phyloP scores from a whole-genome alignment of 805 yeast species.

The Teunomyces aglyptinius region DNA sequence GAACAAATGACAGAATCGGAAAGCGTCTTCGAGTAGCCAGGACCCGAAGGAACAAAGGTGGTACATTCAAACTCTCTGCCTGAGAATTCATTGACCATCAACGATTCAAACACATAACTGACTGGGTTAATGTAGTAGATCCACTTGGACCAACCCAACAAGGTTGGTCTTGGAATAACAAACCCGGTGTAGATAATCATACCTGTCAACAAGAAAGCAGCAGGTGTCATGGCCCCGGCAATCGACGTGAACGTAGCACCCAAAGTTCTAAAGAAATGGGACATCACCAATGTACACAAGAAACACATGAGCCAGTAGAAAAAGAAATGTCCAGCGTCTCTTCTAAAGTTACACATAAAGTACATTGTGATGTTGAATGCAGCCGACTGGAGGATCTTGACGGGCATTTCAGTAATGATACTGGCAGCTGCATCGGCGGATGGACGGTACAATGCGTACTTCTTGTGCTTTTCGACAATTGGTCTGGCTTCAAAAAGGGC shows the following conservation, averaged over 20 bases:
- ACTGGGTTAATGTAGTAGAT: conserved; percentile 57
- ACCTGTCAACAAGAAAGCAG: conserved; percentile 20
- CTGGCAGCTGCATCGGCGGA: conserved; percentile 69
- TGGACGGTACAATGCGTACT: conserved; percentile 69
- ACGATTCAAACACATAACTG: conserved; percentile 57
- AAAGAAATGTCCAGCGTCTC: conserved; percentile 37
- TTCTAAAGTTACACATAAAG: conserved; percentile 51
- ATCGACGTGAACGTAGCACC: conserved; percentile 23
- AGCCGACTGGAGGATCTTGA: conserved; percentile 41
- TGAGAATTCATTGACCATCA: conserved; percentile 66
- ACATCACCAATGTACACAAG: conserved; percentile 20
- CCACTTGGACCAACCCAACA: conserved; percentile 77
- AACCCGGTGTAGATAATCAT: conserved; percentile 62
- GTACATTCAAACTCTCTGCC: conserved; percentile 55
- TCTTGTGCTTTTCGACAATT: conserved; percentile 66
- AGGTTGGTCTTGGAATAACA: conserved; percentile 55
- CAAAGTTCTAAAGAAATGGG: conserved; percentile 22
- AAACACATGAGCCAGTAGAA: conserved; percentile 34
- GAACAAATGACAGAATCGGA: conserved; percentile 50
- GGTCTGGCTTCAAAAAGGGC: conserved; percentile 58
- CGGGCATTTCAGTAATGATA: conserved; percentile 59
- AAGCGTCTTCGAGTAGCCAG: conserved; percentile 43
- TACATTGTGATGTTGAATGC: conserved; percentile 31
- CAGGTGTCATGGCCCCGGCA: conserved; percentile 27
- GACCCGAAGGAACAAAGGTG: conserved; percentile 59